phyloP scores from a whole-genome alignment of 805 yeast species.

The Saturnispora dispora region DNA sequence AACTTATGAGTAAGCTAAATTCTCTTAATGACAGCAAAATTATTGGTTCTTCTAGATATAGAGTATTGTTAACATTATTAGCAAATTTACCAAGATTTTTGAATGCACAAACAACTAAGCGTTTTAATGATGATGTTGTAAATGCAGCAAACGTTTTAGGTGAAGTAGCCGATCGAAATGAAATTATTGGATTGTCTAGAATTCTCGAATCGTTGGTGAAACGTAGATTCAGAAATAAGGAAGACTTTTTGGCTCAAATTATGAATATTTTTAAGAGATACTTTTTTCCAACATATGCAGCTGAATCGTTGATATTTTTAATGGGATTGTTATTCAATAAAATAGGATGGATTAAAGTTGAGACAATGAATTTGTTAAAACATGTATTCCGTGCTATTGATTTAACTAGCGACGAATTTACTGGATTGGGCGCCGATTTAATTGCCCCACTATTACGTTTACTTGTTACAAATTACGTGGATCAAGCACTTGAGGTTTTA shows the following conservation, averaged over 20 bases:
- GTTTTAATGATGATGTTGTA: conserved; percentile 40
- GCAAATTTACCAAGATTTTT: conserved; percentile 79
- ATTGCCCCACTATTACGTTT: conserved; percentile 83
- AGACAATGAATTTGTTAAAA: conserved; percentile 68
- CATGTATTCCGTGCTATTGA: conserved; percentile 71
- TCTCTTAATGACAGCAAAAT: conserved; percentile 61
- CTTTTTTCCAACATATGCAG: conserved; percentile 68
- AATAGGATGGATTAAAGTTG: conserved; percentile 68
- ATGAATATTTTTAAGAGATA: conserved; percentile 56
- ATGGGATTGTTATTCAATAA: conserved; percentile 74
- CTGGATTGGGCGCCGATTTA: conserved; percentile 89
- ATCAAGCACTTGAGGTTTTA: conserved; percentile 78
- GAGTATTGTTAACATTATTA: conserved; percentile 63
- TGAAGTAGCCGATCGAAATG: conserved; percentile 47
- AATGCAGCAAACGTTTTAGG: conserved; percentile 50
- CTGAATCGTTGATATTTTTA: conserved; percentile 64
- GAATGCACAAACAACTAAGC: conserved; percentile 60
- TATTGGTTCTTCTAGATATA: conserved; percentile 59
- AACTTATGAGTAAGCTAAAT: conserved; percentile 64
- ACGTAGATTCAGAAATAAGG: conserved; percentile 77
- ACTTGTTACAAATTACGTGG: conserved; percentile 75
- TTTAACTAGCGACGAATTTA: conserved; percentile 65
- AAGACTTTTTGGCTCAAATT: conserved; percentile 78
- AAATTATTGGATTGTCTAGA: conserved; percentile 50
- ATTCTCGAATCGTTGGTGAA: conserved; percentile 70